These are phyloP conservation scores for Flaveria trinervia DNA, from an alignment of 129 eudicot genomes.

Conservation along the genomic window DNA sequence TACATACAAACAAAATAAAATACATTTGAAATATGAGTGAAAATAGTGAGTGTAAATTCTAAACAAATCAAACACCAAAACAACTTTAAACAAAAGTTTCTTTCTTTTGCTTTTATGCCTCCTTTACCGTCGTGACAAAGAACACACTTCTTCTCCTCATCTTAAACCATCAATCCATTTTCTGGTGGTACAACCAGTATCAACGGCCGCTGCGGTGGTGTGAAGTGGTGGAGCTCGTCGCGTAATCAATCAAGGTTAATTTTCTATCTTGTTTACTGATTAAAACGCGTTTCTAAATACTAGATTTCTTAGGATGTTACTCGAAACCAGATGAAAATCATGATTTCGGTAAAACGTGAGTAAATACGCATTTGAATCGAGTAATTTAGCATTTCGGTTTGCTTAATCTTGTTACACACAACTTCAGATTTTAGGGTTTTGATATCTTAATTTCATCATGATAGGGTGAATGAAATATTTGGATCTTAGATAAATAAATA, in stretches of 20 bases:
- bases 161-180: constrained; percentile 7
- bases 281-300: neutral
- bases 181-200: neutral
- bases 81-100: constrained; percentile 31
- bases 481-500: too few species aligned
- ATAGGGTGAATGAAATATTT: too few species aligned
- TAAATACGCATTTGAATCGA: neutral
- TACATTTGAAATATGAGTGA: too few species aligned
- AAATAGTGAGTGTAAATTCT: neutral
- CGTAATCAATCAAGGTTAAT: neutral
- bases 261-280: neutral
- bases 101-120: constrained; percentile 23
- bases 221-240: neutral
- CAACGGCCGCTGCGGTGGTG: neutral
- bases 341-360: neutral
- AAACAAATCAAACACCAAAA: constrained; percentile 12
- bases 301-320: neutral
- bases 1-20: too few species aligned
- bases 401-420: too few species aligned
- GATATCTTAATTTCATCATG: too few species aligned
- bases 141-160: constrained; percentile 22
- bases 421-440: too few species aligned
- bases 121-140: constrained; percentile 19
- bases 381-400: too few species aligned
- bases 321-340: neutral